Base-by-base conservation (phyloP, 2,329 filamentous ascomycete species). In the Chalaropsis thielavioides region DNA sequence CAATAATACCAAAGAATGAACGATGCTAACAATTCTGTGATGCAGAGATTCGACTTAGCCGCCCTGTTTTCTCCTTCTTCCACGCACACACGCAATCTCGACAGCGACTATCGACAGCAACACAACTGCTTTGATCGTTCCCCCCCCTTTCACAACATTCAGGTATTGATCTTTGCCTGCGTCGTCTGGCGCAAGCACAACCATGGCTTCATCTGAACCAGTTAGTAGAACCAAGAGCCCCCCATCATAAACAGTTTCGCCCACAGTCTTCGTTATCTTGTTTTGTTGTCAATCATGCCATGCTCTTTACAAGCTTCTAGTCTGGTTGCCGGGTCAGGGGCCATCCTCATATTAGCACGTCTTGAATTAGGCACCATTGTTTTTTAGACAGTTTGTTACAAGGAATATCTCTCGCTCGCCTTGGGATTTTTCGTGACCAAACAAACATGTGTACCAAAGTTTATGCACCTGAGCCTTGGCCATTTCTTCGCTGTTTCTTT, bases 131-230 rank as follows among this genome's bases (percentile, higher is more conserved):
- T 11, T 11, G 11, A 17, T 24, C 24, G 15, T n/a, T 3, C 15
- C 11, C 15, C 6, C 17, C 41, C n/a, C 51, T 56, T 7, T 11
- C 3, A 17, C 31, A 24, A 35, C 22, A 35, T 11, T 35, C 4
- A 56, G 27, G 51, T 56, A 22, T 24, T 56, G 51, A n/a, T 31
- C 27, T 56, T 46, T 1, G 62, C 22, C 56, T 46, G 58, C 46
- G 58, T 61, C 58, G 22, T 40, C 49, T 17, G 27, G 49, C 63
- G 43, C 43, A 61, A 24, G 43, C 41, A 60, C 54, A 43, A 66
- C 49, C 41, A 66, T 66, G 64, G 51, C 64, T 46, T 66, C 61
- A 54, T 63, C 64, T 31, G 49, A 66, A 61, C 61, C 64, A 31
- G 64, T 66, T 60, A 63, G 64, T 63, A 56, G 22, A 46, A 35